phyloP scores from a whole-genome alignment of 306 rosid genomes.

The Cucumis melo region DNA sequence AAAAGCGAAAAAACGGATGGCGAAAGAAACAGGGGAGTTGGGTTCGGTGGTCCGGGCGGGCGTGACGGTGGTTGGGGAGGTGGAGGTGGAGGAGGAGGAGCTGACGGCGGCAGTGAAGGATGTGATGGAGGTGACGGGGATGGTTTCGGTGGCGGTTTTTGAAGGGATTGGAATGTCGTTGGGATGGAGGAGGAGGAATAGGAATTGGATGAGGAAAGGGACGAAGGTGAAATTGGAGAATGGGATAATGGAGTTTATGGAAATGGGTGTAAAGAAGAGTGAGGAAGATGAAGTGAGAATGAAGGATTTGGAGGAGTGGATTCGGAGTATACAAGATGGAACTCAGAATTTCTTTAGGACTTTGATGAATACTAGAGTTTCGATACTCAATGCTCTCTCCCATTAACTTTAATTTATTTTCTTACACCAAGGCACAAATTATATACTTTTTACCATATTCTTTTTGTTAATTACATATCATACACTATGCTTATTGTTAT shows the following conservation, averaged over 20 bases:
- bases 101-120: constrained; percentile 29
- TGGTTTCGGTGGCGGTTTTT: constrained; percentile 45
- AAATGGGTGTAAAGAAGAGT: constrained; percentile 29
- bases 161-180: constrained; percentile 34
- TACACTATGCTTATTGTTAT: not conserved
- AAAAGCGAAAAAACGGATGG: constrained; percentile 31
- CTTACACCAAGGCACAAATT: not conserved
- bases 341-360: constrained; percentile 41
- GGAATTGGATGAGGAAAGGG: constrained; percentile 12
- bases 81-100: constrained; percentile 26
- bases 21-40: constrained; percentile 36
- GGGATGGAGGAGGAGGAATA: constrained; percentile 1
- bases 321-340: constrained; percentile 27
- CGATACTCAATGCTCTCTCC: constrained; percentile 47
- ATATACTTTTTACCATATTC: not conserved
- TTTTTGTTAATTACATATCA: not conserved
- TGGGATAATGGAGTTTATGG: constrained; percentile 9
- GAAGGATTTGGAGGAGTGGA: constrained; percentile 38
- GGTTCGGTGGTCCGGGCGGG: constrained; percentile 21
- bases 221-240: constrained; percentile 5
- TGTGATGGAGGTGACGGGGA: constrained; percentile 40
- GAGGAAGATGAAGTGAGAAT: constrained; percentile 13
- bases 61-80: not conserved
- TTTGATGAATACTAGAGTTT: constrained; percentile 49
- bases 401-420: not conserved